Base-by-base conservation (phyloP, 768 basidiomycete species). In the Hemileccinum rubropunctum region DNA sequence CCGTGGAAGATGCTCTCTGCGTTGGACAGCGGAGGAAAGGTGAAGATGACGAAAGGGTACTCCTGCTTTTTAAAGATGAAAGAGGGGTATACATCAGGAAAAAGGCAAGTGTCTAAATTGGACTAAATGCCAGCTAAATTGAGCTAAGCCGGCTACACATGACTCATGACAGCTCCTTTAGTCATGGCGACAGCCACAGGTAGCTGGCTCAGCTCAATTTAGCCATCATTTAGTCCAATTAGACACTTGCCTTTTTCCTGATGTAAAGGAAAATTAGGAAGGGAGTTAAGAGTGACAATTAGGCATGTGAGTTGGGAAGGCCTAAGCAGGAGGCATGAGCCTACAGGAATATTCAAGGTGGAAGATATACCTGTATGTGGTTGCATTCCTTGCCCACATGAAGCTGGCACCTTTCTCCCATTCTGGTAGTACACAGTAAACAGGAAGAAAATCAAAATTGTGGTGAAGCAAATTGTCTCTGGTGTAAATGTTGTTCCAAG, bases 381-480 rank as follows among this genome's bases (percentile, higher is more conserved):
- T 30, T 39, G 12, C 15, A 3, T 45, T 34, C 36, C 38, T 49
- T 4, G 26, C 12, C 9, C 20, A 39, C 27, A 28, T 12, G 43
- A 33, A 23, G 33, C 49, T 54, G 20, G 48, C n/a, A 2, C 35
- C 23, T n/a, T 11, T 33, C 37, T 23, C 12, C n/a, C n/a, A n/a
- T n/a, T 26, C 35, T 21, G 4, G 36, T 48, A 88, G 87, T 86
- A 87, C 54, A 88, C 85, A 0, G 81, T 86, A 9, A 88, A 87
- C 42, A 81, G 81, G 10, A 89, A 88, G 73, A 88, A 87, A 61
- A 86, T 88, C 37, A 86, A 88, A 67, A 86, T 88, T 26, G 85
- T 83, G 3, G 82, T 88, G 43, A 88, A 88, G 64, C 84, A 87
- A 58, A 84, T 88, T 48, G 75, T 88, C 36, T 87, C 84, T n/a